Conservation (phyloP, 139 green algal species). For the Nannochloris sp. region DNA sequence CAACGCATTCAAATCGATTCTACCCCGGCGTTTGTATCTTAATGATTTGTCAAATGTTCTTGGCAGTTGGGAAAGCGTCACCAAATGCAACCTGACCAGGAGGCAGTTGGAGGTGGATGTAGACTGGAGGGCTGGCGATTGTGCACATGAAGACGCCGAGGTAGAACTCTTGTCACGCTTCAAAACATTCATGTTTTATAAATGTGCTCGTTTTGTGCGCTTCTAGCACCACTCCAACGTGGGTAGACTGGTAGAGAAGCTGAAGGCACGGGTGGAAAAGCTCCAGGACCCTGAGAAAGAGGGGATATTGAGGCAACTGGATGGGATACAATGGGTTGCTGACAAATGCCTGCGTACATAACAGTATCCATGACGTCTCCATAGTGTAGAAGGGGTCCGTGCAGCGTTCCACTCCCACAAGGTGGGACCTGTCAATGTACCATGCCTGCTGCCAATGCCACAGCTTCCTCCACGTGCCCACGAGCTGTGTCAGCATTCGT, state of each 20-base stretch:
- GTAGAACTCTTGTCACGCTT: not conserved
- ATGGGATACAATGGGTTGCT: no score
- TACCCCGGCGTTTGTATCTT: not conserved
- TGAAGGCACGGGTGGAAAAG: not conserved
- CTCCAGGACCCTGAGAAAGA: not conserved
- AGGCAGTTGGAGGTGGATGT: conserved; percentile 1
- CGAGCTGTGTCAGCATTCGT: no score
- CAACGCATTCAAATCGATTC: conserved; percentile 1
- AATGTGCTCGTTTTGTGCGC: not conserved
- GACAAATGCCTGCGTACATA: no score
- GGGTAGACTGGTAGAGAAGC: conserved; percentile 1
- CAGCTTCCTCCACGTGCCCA: no score
- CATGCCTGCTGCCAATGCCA: no score
- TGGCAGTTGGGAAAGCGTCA: not conserved
- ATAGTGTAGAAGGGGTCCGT: no score
- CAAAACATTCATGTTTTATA: not conserved
- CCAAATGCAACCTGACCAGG: not conserved
- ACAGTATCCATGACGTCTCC: no score
- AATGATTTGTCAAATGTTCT: conserved; percentile 3
- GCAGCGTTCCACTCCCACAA: no score
- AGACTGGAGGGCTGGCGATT: not conserved
- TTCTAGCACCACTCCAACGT: not conserved
- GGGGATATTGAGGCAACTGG: not conserved
- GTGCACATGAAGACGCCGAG: not conserved
- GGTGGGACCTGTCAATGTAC: not conserved